phyloP scores from a whole-genome alignment of 257 asterid genomes.

The Knoxia roxburghii region DNA sequence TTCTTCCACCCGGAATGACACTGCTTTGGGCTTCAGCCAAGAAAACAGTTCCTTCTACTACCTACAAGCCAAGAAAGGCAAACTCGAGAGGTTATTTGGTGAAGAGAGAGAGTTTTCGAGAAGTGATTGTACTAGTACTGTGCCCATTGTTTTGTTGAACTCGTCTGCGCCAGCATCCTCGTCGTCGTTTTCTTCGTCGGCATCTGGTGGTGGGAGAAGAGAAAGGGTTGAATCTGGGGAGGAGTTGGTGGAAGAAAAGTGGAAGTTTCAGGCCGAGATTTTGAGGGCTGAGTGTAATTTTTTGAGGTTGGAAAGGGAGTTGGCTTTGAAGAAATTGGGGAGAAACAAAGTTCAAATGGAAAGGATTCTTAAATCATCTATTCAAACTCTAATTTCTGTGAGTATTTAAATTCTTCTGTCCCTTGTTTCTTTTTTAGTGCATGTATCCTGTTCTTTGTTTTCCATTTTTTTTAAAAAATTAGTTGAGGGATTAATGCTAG shows the following conservation, averaged over 20 bases:
- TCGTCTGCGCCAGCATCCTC: slow-evolving; percentile 16
- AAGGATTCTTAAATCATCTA: slow-evolving; percentile 59
- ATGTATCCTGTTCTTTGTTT: background rate
- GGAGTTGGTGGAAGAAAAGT: slow-evolving; percentile 50
- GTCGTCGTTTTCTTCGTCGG: slow-evolving; percentile 3
- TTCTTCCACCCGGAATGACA: background rate
- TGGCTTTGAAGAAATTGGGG: slow-evolving; percentile 66
- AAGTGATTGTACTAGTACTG: slow-evolving; percentile 3
- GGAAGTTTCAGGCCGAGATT: slow-evolving; percentile 88
- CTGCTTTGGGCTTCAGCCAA: slow-evolving; percentile 24
- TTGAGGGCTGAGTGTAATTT: slow-evolving; percentile 77
- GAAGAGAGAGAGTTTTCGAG: slow-evolving; percentile 36
- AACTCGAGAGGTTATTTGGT: slow-evolving; percentile 42
- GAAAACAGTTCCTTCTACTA: slow-evolving; percentile 10
- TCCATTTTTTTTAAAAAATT: background rate
- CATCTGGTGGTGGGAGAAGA: slow-evolving; percentile 27
- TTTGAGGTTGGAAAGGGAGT: slow-evolving; percentile 70
- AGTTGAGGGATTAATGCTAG: background rate
- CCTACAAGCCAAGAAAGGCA: slow-evolving; percentile 18
- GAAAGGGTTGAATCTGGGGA: slow-evolving; percentile 33
- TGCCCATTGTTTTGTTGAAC: slow-evolving; percentile 25
- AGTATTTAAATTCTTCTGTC: slow-evolving; percentile 15
- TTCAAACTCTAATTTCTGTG: slow-evolving; percentile 70
- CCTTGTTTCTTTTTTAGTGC: background rate
- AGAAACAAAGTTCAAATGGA: slow-evolving; percentile 57